Evolutionary conservation across 2,329 filamentous ascomycete genomes (phyloP).

Genomic region (Fonsecaea erecta): DNA sequence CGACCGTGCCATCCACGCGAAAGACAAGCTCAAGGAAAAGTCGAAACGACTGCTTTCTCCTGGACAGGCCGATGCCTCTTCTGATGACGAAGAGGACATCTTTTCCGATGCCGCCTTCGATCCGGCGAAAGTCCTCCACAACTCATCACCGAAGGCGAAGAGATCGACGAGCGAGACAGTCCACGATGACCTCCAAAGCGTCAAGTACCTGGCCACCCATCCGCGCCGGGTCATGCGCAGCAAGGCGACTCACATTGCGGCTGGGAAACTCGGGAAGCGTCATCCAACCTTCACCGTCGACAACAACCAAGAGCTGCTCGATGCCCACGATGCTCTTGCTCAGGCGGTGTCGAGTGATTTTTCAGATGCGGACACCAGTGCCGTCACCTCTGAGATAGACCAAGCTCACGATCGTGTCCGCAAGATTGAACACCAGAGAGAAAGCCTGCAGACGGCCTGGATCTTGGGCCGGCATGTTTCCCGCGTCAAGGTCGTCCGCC

Average conservation of each 20-base stretch:
- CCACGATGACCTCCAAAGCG: slow-evolving; percentile 31
- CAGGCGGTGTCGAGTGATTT: slow-evolving; percentile 31
- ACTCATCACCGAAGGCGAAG: slow-evolving; percentile 29
- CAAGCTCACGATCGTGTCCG: slow-evolving; percentile 38
- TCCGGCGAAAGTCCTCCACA: slow-evolving; percentile 37
- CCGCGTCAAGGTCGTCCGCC: slow-evolving; percentile 44
- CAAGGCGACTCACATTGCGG: slow-evolving; percentile 41
- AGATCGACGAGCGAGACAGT: slow-evolving; percentile 35
- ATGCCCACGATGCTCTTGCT: slow-evolving; percentile 41
- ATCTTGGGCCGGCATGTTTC: slow-evolving; percentile 46
- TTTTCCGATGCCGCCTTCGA: slow-evolving; percentile 44
- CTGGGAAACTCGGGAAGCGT: slow-evolving; percentile 42
- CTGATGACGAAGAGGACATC: slow-evolving; percentile 21
- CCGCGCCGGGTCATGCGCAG: slow-evolving; percentile 41
- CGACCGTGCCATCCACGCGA: slow-evolving; percentile 18
- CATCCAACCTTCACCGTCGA: slow-evolving; percentile 39
- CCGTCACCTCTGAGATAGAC: slow-evolving; percentile 21
- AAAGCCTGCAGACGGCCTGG: slow-evolving; percentile 47
- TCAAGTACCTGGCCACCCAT: slow-evolving; percentile 38
- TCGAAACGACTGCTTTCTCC: slow-evolving; percentile 21
- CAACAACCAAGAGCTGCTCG: slow-evolving; percentile 43
- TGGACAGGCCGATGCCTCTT: background rate
- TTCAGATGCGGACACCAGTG: slow-evolving; percentile 22
- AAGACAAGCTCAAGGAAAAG: slow-evolving; percentile 28
- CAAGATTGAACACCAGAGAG: slow-evolving; percentile 42